phyloP scores from a whole-genome alignment of 1,284 basidiomycete species.

The Schizophyllum commune region DNA sequence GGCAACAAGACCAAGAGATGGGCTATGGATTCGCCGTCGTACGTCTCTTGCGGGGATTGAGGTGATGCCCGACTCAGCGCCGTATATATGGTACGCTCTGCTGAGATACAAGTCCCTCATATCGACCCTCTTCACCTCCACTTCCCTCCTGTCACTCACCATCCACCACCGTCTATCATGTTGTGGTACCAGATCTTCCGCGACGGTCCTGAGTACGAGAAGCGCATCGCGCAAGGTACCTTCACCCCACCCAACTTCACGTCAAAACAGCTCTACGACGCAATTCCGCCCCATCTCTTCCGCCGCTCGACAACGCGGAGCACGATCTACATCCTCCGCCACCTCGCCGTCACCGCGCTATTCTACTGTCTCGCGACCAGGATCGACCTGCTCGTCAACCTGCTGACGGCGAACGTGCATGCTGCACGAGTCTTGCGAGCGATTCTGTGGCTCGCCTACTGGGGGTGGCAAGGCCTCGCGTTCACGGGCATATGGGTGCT shows the following conservation, averaged over 20 bases:
- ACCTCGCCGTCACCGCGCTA: conserved; percentile 23
- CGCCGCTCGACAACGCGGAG: conserved; percentile 37
- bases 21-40: background rate
- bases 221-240: conserved; percentile 10
- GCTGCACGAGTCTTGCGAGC: conserved; percentile 16
- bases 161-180: conserved; percentile 14
- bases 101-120: background rate
- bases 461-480: conserved; percentile 29
- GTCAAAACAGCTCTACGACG: conserved; percentile 38
- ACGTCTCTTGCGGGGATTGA: background rate
- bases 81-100: background rate
- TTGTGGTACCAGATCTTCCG: conserved; percentile 27
- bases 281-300: conserved; percentile 43
- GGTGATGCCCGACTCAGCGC: background rate
- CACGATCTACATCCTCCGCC: conserved; percentile 33
- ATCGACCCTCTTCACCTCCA: background rate
- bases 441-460: conserved; percentile 29
- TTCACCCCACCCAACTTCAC: conserved; percentile 33
- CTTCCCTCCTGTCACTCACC: background rate
- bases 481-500: conserved; percentile 34
- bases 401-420: background rate
- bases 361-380: conserved; percentile 26
- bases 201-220: conserved; percentile 31
- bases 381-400: conserved; percentile 14
- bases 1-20: background rate